Evolutionary conservation across 1,284 basidiomycete genomes (phyloP).

Genomic region (Boletus hoseneyae): DNA sequence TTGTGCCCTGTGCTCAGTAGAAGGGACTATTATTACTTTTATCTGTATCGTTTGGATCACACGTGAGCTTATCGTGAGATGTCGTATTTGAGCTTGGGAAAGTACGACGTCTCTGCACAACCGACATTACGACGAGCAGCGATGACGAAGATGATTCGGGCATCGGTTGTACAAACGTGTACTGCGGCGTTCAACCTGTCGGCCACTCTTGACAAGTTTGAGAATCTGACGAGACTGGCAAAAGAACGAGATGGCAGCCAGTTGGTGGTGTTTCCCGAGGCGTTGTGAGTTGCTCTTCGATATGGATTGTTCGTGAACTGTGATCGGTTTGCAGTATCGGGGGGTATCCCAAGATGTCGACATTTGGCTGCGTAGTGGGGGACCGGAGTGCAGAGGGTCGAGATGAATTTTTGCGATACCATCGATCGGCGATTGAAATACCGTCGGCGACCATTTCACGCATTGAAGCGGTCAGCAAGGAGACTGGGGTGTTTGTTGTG

Average conservation of each 20-base stretch:
- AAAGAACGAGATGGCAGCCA: slow-evolving; percentile 50
- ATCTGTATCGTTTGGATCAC: not conserved
- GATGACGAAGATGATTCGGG: slow-evolving; percentile 33
- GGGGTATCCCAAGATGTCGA: slow-evolving; percentile 64
- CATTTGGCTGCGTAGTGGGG: slow-evolving; percentile 58
- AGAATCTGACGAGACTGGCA: slow-evolving; percentile 47
- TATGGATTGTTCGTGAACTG: not conserved
- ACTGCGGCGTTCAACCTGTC: slow-evolving; percentile 51
- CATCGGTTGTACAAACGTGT: slow-evolving; percentile 56
- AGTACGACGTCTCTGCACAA: not conserved
- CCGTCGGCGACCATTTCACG: slow-evolving; percentile 47
- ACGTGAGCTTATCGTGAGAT: slow-evolving; percentile 8
- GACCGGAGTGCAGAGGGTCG: slow-evolving; percentile 51
- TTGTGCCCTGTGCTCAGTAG: slow-evolving; percentile 10
- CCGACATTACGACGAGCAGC: not conserved
- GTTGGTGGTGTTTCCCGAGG: slow-evolving; percentile 71
- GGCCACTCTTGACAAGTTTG: slow-evolving; percentile 56
- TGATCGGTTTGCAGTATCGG: slow-evolving; percentile 45
- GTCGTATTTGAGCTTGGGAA: not conserved
- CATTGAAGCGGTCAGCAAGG: slow-evolving; percentile 51
- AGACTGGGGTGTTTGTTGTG: slow-evolving; percentile 56
- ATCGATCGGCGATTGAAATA: slow-evolving; percentile 54
- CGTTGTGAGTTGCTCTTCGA: slow-evolving; percentile 47
- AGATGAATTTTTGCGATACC: slow-evolving; percentile 59
- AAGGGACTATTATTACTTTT: slow-evolving; percentile 6